Evolutionary conservation across 2,329 filamentous ascomycete species (phyloP).

Genomic region (Colletotrichum limetticola): DNA sequence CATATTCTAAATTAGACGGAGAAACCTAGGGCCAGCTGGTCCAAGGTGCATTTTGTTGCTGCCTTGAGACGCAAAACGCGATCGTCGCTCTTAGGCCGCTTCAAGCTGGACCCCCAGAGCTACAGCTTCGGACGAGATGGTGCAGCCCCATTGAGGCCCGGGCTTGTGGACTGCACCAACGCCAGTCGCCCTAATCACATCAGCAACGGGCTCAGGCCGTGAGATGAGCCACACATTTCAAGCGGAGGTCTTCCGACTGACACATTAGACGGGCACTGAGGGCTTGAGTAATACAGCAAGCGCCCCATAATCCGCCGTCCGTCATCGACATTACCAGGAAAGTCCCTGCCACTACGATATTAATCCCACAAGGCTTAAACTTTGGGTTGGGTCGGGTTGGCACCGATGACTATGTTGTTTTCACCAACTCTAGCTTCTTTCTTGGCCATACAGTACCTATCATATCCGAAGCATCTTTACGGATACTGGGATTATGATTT

Average conservation of each 20-base stretch:
- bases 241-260: conserved; percentile 22
- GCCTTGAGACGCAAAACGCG: conserved; percentile 10
- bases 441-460: background rate
- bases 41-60: conserved; percentile 11
- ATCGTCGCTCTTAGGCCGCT: conserved; percentile 15
- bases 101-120: background rate
- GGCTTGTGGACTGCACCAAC: conserved; percentile 3
- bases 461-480: conserved; percentile 5
- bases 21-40: conserved; percentile 3
- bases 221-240: background rate
- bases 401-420: background rate
- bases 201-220: background rate
- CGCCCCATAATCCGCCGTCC: background rate
- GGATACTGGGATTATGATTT: background rate
- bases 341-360: conserved; percentile 10
- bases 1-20: conserved; percentile 30
- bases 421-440: background rate
- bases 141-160: conserved; percentile 13
- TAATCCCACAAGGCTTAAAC: conserved; percentile 30
- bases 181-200: background rate
- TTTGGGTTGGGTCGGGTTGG: conserved; percentile 13
- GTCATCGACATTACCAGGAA: background rate
- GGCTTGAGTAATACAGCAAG: background rate
- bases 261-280: conserved; percentile 4
- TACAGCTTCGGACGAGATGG: conserved; percentile 9